These are phyloP conservation scores for Halenospora varia DNA, from an alignment of 495 filamentous ascomycete genomes.

Conservation along the genomic window DNA sequence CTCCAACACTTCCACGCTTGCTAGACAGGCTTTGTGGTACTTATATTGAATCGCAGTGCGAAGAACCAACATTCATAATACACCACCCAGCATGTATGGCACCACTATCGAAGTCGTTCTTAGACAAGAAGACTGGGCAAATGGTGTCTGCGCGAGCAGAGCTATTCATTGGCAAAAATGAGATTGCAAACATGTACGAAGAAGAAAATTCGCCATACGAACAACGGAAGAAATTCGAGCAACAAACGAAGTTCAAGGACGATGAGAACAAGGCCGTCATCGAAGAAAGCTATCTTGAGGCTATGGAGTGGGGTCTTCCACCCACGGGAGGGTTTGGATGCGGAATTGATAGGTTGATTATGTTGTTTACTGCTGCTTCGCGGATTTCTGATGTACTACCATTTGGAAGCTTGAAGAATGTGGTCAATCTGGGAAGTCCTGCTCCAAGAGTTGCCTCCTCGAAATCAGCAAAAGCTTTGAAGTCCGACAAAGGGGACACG, in stretches of 20 bases:
- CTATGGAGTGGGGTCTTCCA: constrained; percentile 82
- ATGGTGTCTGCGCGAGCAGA: constrained; percentile 72
- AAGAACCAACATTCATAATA: constrained; percentile 79
- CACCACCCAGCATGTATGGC: constrained; percentile 90
- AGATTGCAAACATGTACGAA: constrained; percentile 94
- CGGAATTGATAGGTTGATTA: constrained; percentile 82
- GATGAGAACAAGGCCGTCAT: constrained; percentile 41
- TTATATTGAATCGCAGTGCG: constrained; percentile 72
- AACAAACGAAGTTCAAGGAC: constrained; percentile 40
- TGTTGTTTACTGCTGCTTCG: constrained; percentile 74
- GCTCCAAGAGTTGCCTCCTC: background rate
- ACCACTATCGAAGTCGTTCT: constrained; percentile 85
- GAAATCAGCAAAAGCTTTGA: background rate
- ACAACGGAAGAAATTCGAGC: constrained; percentile 76
- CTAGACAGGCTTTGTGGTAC: constrained; percentile 74
- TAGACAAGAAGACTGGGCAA: constrained; percentile 57
- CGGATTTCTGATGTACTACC: constrained; percentile 79
- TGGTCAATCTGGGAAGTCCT: constrained; percentile 30
- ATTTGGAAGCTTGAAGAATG: constrained; percentile 82
- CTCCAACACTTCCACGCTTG: constrained; percentile 68
- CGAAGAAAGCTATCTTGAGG: constrained; percentile 81
- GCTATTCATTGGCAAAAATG: constrained; percentile 75
- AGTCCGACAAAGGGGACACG: too few relatives aligned
- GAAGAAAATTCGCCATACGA: constrained; percentile 93
- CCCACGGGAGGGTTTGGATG: constrained; percentile 96